These are phyloP conservation scores for Aspergillus sclerotioniger DNA, from an alignment of 495 filamentous ascomycete genomes.

Conservation along the genomic window DNA sequence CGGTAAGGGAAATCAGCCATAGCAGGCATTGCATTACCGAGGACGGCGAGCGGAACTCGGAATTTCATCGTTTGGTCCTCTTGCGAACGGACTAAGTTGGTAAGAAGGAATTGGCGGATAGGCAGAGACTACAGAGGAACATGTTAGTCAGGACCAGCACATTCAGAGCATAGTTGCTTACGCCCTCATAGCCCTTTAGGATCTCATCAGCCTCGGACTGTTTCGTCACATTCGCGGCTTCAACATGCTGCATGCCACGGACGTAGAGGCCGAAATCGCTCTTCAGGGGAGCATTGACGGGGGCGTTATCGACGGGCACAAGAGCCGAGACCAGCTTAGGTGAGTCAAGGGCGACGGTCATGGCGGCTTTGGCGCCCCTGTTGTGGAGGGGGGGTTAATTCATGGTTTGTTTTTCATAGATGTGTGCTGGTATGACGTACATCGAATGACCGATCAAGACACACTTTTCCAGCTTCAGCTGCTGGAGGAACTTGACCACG, in stretches of 20 bases:
- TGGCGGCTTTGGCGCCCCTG: constrained; percentile 93
- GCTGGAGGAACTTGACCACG: constrained; percentile 73
- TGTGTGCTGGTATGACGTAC: constrained; percentile 45
- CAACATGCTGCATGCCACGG: constrained; percentile 79
- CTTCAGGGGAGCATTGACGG: constrained; percentile 70
- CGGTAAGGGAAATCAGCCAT: constrained; percentile 82
- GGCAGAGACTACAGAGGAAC: constrained; percentile 52
- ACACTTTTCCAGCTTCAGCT: constrained; percentile 65
- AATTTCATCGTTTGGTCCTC: constrained; percentile 47
- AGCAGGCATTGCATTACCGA: constrained; percentile 57
- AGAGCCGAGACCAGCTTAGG: constrained; percentile 65
- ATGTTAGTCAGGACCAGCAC: background rate
- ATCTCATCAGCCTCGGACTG: constrained; percentile 80
- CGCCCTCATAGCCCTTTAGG: constrained; percentile 71
- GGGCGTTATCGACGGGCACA: constrained; percentile 90
- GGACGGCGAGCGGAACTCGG: constrained; percentile 59
- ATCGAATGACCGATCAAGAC: constrained; percentile 95
- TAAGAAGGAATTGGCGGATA: constrained; percentile 89
- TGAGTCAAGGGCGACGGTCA: constrained; percentile 74
- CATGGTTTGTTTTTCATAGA: no score
- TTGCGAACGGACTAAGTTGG: constrained; percentile 67
- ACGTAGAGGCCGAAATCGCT: constrained; percentile 80
- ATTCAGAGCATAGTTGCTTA: constrained; percentile 18
- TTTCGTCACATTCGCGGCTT: constrained; percentile 55
- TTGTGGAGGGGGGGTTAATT: background rate